Base-by-base conservation (phyloP, 192 early-diverging fungal species). In the Podila epicladia region DNA sequence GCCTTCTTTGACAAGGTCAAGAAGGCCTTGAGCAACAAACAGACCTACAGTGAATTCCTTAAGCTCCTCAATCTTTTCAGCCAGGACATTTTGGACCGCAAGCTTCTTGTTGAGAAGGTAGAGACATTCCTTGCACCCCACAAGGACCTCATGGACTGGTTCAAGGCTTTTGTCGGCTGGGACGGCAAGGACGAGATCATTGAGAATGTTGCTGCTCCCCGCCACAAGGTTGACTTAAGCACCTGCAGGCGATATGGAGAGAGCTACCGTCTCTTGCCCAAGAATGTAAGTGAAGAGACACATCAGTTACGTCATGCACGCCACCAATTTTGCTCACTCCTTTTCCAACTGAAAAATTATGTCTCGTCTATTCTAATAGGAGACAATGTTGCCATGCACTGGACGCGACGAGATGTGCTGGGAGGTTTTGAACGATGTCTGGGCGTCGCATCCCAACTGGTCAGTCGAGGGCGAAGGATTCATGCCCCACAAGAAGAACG, bases 371-470 rank as follows among this genome's bases (percentile, higher is more conserved):
- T 59, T 49, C 4, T 2, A 29, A 58, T 78, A 89, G 86, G 84
- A 84, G 67, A 82, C 84, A n/a, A 75, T 82, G 41, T 50, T 89
- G 29, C 86, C 87, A 26, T 99, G 97, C 78, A 94, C 95, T 31
- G 98, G 98, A 8, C 91, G 96, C n/a, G 98, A 99, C 66, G 92
- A 92, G 28, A 82, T 98, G 74, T 91, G 92, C 84, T 92, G 89
- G 64, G 97, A 98, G 75, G 97, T 99, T 2, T 83, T 99, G n/a
- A 98, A 98, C 82, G 96, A 98, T 87, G 91, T 93, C 33, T 99
- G 94, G 89, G 93, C 95, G 15, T 96, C 96, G 1, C 96, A 97
- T 82, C 97, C 97, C 7, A 94, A 94, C 48, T 97, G 92, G 90
- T 87, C 93, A 13, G 95, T 93, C 61, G 98, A 98, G 78, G 97